phyloP scores from a whole-genome alignment of 139 green algal genomes.

The Volvox reticuliferus region DNA sequence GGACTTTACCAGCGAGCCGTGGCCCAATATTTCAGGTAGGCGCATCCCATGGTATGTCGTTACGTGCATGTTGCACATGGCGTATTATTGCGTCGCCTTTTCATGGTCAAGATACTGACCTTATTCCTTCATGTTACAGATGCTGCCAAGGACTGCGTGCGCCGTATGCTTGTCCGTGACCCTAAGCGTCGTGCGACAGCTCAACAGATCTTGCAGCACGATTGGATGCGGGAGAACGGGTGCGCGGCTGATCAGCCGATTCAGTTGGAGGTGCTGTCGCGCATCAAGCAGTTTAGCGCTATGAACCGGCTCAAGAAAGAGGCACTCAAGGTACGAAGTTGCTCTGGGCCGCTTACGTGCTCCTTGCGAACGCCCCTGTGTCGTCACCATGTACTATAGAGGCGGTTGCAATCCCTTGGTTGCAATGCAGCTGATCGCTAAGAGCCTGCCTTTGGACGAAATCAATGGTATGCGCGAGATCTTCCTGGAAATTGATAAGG shows the following conservation, averaged over 20 bases:
- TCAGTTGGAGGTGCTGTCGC: conserved; percentile 83
- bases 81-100: too few relatives aligned
- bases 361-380: not conserved
- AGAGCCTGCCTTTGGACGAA: conserved; percentile 89
- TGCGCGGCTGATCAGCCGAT: conserved; percentile 73
- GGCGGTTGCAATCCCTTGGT: not conserved
- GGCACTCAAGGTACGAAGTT: conserved; percentile 84
- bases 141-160: conserved; percentile 87
- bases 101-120: not conserved
- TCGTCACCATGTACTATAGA: not conserved
- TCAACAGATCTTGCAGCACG: conserved; percentile 88
- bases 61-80: not conserved
- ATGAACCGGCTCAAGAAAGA: conserved; percentile 98
- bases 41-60: not conserved
- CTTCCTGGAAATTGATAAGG: conserved; percentile 93
- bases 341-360: not conserved
- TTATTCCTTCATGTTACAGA: conserved; percentile 28
- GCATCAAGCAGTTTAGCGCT: conserved; percentile 92
- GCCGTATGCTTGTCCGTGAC: conserved; percentile 88
- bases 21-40: conserved; percentile 78
- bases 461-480: conserved; percentile 91
- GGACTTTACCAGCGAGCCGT: conserved; percentile 83
- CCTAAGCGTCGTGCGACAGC: conserved; percentile 86
- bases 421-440: conserved; percentile 83
- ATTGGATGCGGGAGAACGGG: conserved; percentile 92